A percentile compares a stretch with the other conserved stretches of the same genome.
Evolutionary conservation across 768 basidiomycete genomes (phyloP).

Genomic region (Sarcodon aspratus): DNA sequence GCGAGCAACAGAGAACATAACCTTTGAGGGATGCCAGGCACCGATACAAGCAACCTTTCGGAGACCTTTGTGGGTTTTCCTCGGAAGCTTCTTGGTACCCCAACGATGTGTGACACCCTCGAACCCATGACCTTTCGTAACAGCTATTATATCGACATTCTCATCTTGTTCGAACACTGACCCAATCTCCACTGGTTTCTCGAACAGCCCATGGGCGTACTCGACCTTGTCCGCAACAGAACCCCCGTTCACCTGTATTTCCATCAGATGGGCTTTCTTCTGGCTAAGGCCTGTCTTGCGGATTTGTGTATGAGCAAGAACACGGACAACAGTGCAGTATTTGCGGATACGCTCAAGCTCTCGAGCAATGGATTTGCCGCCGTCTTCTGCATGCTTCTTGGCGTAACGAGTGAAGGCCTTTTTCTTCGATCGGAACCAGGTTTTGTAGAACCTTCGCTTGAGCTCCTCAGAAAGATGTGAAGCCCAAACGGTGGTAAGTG

Average conservation of each 20-base stretch:
- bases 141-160: constrained; percentile 92
- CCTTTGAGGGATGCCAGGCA: constrained; percentile 97
- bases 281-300: constrained; percentile 95
- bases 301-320: constrained; percentile 98
- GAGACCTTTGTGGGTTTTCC: constrained; percentile 99
- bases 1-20: constrained; percentile 99
- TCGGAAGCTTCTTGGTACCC: constrained; percentile 97
- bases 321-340: constrained; percentile 99
- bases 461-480: constrained; percentile 95
- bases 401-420: constrained; percentile 99
- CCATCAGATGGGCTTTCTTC: constrained; percentile 99
- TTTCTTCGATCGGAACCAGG: constrained; percentile 99
- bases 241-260: constrained; percentile 99
- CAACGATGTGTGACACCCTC: constrained; percentile 99
- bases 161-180: constrained; percentile 95
- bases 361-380: constrained; percentile 82
- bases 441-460: constrained; percentile 99
- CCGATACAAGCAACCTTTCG: constrained; percentile 99
- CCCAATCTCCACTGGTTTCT: constrained; percentile 85
- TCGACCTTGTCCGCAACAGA: constrained; percentile 95
- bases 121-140: constrained; percentile 99
- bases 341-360: constrained; percentile 99
- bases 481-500: constrained; percentile 98
- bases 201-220: constrained; percentile 87
- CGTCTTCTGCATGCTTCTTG: constrained; percentile 96